Evolutionary conservation across 108 stramenopile genomes (phyloP).

Genomic region (Nannochloropsis gaditana): DNA sequence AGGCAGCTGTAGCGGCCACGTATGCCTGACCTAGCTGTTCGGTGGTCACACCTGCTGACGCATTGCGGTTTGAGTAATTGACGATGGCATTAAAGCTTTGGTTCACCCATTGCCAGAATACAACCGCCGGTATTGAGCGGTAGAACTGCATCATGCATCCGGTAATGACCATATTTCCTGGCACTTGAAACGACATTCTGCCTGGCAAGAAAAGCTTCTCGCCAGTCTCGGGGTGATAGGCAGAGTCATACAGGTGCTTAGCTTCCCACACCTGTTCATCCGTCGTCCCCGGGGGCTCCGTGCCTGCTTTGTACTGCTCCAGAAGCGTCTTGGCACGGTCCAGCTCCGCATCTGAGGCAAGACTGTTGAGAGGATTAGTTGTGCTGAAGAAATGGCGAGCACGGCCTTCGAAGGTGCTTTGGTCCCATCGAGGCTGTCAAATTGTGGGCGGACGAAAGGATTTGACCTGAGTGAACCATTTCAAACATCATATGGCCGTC

Average conservation of each 20-base stretch:
- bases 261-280: conserved; percentile 56
- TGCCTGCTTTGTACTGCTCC: conserved; percentile 36
- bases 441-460: neutral
- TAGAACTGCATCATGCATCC: conserved; percentile 38
- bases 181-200: conserved; percentile 76
- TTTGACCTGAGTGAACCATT: neutral
- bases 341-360: conserved; percentile 45
- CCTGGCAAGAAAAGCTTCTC: conserved; percentile 73
- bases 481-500: neutral
- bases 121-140: conserved; percentile 36
- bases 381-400: conserved; percentile 56
- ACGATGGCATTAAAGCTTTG: conserved; percentile 81
- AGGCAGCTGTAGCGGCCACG: conserved; percentile 54
- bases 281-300: conserved; percentile 37
- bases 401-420: conserved; percentile 51
- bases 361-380: conserved; percentile 53
- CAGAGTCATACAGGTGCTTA: conserved; percentile 55
- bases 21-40: conserved; percentile 70
- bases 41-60: conserved; percentile 55
- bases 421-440: conserved; percentile 48
- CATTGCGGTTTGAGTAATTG: conserved; percentile 79
- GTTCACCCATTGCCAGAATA: conserved; percentile 78
- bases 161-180: conserved; percentile 63
- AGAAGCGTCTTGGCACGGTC: conserved; percentile 47
- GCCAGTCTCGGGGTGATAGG: conserved; percentile 84